Conservation (phyloP, 257 asterid genomes). For the Nicotiana tabacum region DNA sequence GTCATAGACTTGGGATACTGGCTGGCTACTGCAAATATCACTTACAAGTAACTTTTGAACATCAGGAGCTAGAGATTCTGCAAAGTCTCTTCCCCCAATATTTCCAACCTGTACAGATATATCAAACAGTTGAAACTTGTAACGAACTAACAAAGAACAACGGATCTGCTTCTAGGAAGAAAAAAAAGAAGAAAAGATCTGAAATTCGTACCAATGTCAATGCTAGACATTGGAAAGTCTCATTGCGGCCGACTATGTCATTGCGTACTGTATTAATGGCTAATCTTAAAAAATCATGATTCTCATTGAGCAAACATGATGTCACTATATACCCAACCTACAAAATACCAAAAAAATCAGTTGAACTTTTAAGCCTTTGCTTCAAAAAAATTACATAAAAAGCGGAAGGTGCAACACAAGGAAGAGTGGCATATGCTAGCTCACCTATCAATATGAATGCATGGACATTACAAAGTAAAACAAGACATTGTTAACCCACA, state of each 20-base stretch:
- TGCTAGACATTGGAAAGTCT: slow-evolving; percentile 99
- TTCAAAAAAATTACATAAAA: neutral
- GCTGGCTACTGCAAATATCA: slow-evolving; percentile 22
- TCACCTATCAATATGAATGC: neutral
- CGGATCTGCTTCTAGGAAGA: neutral
- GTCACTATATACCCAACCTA: slow-evolving; percentile 99
- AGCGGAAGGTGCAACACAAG: neutral
- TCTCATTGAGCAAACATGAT: slow-evolving; percentile 90
- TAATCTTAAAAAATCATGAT: slow-evolving; percentile 91
- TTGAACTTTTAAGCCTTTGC: slow-evolving; percentile 10
- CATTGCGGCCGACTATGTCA: slow-evolving; percentile 97
- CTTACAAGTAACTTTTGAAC: slow-evolving; percentile 98
- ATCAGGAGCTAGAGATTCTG: slow-evolving; percentile 99
- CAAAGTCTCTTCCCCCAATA: slow-evolving; percentile 98
- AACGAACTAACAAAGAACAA: neutral
- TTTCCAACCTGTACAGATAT: slow-evolving; percentile 76
- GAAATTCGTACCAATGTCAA: slow-evolving; percentile 71
- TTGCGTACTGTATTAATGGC: slow-evolving; percentile 97
- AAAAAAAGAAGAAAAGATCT: slow-evolving; percentile 3
- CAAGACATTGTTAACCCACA: neutral
- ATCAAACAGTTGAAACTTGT: slow-evolving; percentile 12
- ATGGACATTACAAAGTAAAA: neutral
- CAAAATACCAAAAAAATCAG: slow-evolving; percentile 22
- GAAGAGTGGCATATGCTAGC: neutral
- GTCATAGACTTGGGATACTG: neutral